Percentiles rank a stretch among this genome's conserved stretches.
These are phyloP conservation scores for Cyclotella atomus DNA, from an alignment of 108 stramenopile species.

Conservation along the genomic window DNA sequence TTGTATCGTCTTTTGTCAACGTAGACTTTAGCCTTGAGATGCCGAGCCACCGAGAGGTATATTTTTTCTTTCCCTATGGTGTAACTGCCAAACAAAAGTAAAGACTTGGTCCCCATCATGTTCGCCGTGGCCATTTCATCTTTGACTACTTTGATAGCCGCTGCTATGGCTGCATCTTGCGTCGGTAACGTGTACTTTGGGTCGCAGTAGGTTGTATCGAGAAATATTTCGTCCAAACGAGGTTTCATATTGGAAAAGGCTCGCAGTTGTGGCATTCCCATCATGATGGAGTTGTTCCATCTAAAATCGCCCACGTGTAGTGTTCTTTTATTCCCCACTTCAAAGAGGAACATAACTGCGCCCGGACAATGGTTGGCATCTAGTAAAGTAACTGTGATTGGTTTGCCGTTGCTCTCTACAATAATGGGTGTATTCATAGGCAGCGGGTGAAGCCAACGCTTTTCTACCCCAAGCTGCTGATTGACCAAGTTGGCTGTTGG, in stretches of 20 bases:
- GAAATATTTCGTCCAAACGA: conserved; percentile 58
- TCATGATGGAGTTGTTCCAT: conserved; percentile 50
- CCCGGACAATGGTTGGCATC: conserved; percentile 86
- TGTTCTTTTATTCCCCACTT: conserved; percentile 65
- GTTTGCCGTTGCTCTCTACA: conserved; percentile 49
- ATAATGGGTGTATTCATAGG: conserved; percentile 69
- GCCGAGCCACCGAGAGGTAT: conserved; percentile 84
- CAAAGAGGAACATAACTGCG: conserved; percentile 91
- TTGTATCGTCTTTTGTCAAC: conserved; percentile 78
- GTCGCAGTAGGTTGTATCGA: conserved; percentile 79
- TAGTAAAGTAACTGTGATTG: conserved; percentile 64
- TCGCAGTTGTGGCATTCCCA: conserved; percentile 44
- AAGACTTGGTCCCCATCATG: conserved; percentile 49
- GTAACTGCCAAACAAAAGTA: conserved; percentile 93
- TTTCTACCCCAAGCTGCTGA: conserved; percentile 54
- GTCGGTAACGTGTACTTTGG: conserved; percentile 58
- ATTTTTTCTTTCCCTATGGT: conserved; percentile 95
- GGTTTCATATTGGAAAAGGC: conserved; percentile 41
- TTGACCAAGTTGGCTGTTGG: conserved; percentile 46
- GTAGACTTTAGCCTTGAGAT: conserved; percentile 69
- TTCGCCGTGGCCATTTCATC: conserved; percentile 54
- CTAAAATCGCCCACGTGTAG: conserved; percentile 79
- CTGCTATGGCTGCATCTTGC: conserved; percentile 56
- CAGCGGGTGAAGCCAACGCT: conserved; percentile 66
- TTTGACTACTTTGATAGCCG: conserved; percentile 57